Evolutionary conservation across 164 flowering plant genomes (phyloP), one percentile per base, ranked within the genome.

Genomic region (Platanus orientalis): DNA sequence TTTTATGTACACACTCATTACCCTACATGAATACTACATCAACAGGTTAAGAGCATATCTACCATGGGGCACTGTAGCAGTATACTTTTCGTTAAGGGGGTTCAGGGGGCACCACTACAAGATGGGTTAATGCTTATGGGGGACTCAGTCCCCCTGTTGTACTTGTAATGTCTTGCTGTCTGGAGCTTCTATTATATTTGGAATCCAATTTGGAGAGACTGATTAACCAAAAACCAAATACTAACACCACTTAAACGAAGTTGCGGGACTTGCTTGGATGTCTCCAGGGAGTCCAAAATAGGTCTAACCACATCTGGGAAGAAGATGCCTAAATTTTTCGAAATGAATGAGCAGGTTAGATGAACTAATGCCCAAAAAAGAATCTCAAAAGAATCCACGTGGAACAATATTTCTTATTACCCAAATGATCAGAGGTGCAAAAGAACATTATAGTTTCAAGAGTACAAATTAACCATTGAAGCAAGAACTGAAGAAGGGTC

Each of bases 281-380:
- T 42, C 66, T 89, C 91, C 44, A 76, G 62, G 1, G 93, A 84
- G 70, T 91, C 93, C 70, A 94, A 78, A 16, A 94, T 86, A 54
- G 99, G 97, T 75, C 95, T 84, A 51, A 94, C 99, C 32, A 94
- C 89, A 68, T 96, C 97, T 50, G 98, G 98, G 64, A 94, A 95
- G 75, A 89, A 87, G 26, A 94, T 88, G 34, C 97, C 96, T 90
- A 83, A 61, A 70, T 66, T 16, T 59, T 60, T 14, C 23, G 28
- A 13, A 61, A 53, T 4, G 53, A 52, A 57, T 19, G 5, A 61
- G 52, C n/a, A n/a, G 42, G 57, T 57, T 48, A 51, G 36, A 61
- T 47, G 10, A 48, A 50, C 19, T 11, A 16, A 7, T 62, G 24
- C 13, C 1, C 36, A 13, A 29, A 53, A 54, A 67, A 59, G 40